Evolutionary conservation across 1,284 basidiomycete species (phyloP).

Genomic region (Bothia castanella): DNA sequence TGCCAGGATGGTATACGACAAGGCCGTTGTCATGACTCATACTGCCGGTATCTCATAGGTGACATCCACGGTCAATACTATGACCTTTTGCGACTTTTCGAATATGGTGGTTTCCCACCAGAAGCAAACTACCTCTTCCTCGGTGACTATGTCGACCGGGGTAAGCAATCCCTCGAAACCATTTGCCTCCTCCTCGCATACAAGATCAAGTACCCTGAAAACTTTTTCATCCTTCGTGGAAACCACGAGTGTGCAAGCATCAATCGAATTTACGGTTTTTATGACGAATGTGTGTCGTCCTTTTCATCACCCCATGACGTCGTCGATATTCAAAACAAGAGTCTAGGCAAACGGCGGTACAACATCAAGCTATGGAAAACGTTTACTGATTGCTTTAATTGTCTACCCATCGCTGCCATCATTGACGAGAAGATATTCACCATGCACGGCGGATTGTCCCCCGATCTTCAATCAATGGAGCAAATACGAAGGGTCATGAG

Average conservation of each 20-base stretch:
- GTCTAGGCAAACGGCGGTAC: conserved; percentile 88
- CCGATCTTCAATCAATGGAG: conserved; percentile 98
- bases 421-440: conserved; percentile 98
- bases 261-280: conserved; percentile 95
- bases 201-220: conserved; percentile 99
- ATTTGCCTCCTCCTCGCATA: conserved; percentile 89
- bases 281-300: conserved; percentile 81
- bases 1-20: conserved; percentile 24
- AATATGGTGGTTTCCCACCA: conserved; percentile 93
- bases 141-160: conserved; percentile 93
- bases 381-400: conserved; percentile 96
- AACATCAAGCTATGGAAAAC: conserved; percentile 99
- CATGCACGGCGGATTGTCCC: conserved; percentile 90
- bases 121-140: conserved; percentile 96
- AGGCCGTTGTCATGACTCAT: conserved; percentile 18
- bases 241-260: conserved; percentile 96
- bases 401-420: conserved; percentile 91
- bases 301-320: background rate
- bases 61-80: conserved; percentile 97
- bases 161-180: conserved; percentile 92
- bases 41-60: conserved; percentile 44
- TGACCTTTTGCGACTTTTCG: conserved; percentile 89
- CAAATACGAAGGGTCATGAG: conserved; percentile 99
- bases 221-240: conserved; percentile 93
- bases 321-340: conserved; percentile 8